Conservation (phyloP, 495 filamentous ascomycete genomes). For the Glonium stellatum region DNA sequence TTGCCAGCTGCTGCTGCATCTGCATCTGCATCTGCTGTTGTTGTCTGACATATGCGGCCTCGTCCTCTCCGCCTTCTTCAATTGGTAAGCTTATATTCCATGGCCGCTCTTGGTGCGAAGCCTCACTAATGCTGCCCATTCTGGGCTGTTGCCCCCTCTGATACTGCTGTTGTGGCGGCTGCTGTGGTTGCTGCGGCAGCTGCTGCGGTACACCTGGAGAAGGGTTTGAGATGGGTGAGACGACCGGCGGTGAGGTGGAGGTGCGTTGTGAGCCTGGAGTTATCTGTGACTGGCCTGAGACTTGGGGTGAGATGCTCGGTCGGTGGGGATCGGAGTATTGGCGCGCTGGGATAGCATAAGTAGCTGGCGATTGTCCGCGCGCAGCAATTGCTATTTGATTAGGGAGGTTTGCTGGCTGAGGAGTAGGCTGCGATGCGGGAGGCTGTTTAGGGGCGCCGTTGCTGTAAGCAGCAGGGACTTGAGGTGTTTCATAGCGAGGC, state of each 20-base stretch:
- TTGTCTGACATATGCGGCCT: conserved; percentile 17
- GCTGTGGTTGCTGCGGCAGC: conserved; percentile 4
- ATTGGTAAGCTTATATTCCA: conserved; percentile 19
- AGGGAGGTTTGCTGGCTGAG: neutral
- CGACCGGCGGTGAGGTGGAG: conserved; percentile 9
- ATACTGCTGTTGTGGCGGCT: neutral
- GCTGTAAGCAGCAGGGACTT: conserved; percentile 25
- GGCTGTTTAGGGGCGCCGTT: conserved; percentile 7
- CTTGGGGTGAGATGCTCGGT: conserved; percentile 21
- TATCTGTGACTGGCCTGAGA: conserved; percentile 14
- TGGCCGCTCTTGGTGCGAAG: conserved; percentile 14
- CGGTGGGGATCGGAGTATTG: conserved; percentile 21
- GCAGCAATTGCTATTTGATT: neutral
- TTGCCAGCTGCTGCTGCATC: conserved; percentile 21
- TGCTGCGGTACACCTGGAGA: conserved; percentile 4
- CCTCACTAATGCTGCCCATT: conserved; percentile 25
- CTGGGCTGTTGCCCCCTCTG: conserved; percentile 2
- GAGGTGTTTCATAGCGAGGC: conserved; percentile 24
- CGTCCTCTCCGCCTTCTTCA: conserved; percentile 20
- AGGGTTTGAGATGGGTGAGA: conserved; percentile 22
- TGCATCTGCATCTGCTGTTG: conserved; percentile 23
- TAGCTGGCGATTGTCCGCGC: neutral
- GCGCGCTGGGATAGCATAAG: neutral
- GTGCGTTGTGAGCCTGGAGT: conserved; percentile 7
- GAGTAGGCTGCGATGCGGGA: neutral